Evolutionary conservation across 2,329 filamentous ascomycete genomes (phyloP).

Genomic region (Rhinocladiella similis): DNA sequence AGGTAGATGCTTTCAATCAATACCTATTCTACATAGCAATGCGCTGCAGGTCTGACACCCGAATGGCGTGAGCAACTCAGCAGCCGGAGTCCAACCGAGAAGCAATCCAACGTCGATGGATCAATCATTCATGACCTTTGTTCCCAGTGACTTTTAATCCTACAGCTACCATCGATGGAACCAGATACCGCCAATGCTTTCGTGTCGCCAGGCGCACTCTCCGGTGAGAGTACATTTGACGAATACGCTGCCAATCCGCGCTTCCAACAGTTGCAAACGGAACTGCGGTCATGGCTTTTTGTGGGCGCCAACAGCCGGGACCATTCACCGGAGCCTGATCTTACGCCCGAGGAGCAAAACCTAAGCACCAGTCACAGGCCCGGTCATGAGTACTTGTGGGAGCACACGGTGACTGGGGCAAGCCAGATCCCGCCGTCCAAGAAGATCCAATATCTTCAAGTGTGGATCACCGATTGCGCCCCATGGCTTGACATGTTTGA

Average conservation of each 20-base stretch:
- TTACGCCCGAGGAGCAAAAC: not conserved
- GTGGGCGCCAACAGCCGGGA: slow-evolving; percentile 2
- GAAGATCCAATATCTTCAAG: slow-evolving; percentile 8
- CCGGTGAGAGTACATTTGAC: slow-evolving; percentile 6
- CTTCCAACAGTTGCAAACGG: slow-evolving; percentile 14
- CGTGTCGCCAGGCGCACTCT: slow-evolving; percentile 7
- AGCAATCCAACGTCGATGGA: too few species aligned
- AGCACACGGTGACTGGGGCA: not conserved
- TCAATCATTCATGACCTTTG: too few species aligned
- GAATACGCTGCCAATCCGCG: slow-evolving; percentile 13
- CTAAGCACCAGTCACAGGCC: not conserved
- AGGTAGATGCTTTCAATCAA: too few species aligned
- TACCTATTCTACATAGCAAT: too few species aligned
- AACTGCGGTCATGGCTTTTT: slow-evolving; percentile 10
- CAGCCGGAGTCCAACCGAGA: too few species aligned
- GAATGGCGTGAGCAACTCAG: too few species aligned
- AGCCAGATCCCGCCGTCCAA: slow-evolving; percentile 1
- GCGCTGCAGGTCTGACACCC: too few species aligned
- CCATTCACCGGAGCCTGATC: not conserved
- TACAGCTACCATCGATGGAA: too few species aligned
- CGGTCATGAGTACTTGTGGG: not conserved
- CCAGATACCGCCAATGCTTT: not conserved
- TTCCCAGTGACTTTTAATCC: too few species aligned
- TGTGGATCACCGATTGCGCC: slow-evolving; percentile 5
- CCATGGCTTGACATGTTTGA: slow-evolving; percentile 59